A percentile compares a stretch with the other conserved stretches of the same genome.
Conservation (phyloP, 805 yeast species). For the Metschnikowia noctiluminum region DNA sequence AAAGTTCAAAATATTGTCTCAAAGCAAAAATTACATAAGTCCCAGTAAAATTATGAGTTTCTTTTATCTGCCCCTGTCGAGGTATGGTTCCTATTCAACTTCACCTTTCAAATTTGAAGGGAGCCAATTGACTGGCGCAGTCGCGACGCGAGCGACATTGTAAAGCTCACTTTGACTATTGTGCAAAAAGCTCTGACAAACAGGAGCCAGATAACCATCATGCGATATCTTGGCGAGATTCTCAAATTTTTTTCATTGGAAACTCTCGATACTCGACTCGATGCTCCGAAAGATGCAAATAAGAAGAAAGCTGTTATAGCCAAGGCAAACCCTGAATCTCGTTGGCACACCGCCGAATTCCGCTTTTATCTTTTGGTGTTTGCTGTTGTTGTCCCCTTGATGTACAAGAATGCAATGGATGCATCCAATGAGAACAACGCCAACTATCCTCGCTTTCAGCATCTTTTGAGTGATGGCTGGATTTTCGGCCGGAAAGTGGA, state of each 20-base stretch:
- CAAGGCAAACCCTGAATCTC: constrained; percentile 42
- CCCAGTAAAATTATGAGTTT: too few species aligned
- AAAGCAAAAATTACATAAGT: too few species aligned
- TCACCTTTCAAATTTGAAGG: too few species aligned
- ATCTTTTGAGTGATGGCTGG: constrained; percentile 79
- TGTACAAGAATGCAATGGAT: constrained; percentile 78
- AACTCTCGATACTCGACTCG: constrained; percentile 49
- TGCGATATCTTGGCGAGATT: constrained; percentile 10
- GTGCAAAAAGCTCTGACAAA: too few species aligned
- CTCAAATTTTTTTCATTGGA: constrained; percentile 47
- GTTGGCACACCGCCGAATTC: constrained; percentile 80
- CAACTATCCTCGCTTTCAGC: constrained; percentile 62
- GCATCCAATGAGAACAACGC: constrained; percentile 75
- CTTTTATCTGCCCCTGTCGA: too few species aligned
- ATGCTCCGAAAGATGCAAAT: constrained; percentile 33
- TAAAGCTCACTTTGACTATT: too few species aligned
- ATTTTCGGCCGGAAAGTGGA: constrained; percentile 86
- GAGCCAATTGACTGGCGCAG: too few species aligned
- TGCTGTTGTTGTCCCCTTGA: constrained; percentile 69
- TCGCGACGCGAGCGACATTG: too few species aligned
- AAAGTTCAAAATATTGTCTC: too few species aligned
- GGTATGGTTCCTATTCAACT: too few species aligned
- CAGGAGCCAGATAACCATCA: neutral
- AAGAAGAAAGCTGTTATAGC: constrained; percentile 31
- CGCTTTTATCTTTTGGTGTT: constrained; percentile 62